These are phyloP conservation scores for Acidomyces sp. DNA, from an alignment of 495 filamentous ascomycete genomes.

Conservation along the genomic window DNA sequence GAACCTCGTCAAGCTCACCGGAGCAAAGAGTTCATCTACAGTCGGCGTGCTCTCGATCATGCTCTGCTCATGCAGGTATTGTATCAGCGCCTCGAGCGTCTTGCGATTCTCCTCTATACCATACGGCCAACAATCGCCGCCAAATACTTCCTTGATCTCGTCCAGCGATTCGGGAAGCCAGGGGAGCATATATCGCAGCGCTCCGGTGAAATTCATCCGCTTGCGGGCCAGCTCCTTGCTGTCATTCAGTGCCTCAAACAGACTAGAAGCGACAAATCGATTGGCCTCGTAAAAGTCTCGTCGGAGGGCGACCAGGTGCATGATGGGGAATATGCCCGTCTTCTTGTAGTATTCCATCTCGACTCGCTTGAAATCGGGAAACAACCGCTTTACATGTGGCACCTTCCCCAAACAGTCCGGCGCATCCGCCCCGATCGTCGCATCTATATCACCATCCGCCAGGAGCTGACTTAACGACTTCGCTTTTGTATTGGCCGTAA, in stretches of 20 bases:
- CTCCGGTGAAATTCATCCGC: constrained; percentile 19
- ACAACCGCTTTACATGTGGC: constrained; percentile 27
- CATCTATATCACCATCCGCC: constrained; percentile 31
- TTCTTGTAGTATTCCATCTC: constrained; percentile 29
- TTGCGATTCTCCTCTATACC: constrained; percentile 28
- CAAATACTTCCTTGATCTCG: constrained; percentile 30
- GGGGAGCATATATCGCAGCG: constrained; percentile 31
- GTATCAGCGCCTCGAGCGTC: constrained; percentile 26
- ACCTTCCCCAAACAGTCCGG: constrained; percentile 26
- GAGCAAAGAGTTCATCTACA: constrained; percentile 28
- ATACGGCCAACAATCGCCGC: constrained; percentile 27
- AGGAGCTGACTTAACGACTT: constrained; percentile 21
- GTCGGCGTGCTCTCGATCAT: constrained; percentile 23
- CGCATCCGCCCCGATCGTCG: constrained; percentile 30
- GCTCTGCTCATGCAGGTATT: constrained; percentile 24
- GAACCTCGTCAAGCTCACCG: constrained; percentile 5
- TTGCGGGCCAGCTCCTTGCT: constrained; percentile 25
- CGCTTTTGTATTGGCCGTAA: constrained; percentile 17
- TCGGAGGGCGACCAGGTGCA: constrained; percentile 31
- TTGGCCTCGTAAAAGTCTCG: constrained; percentile 5
- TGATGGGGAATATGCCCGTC: constrained; percentile 34
- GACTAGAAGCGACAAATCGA: background rate
- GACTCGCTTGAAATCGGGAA: constrained; percentile 30
- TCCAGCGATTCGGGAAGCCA: constrained; percentile 25
- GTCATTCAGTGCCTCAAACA: constrained; percentile 30